Percentiles rank a stretch among this genome's conserved stretches.
These are phyloP conservation scores for Phytophthora agathidicida DNA, from an alignment of 352 stramenopile genomes.

Conservation along the genomic window DNA sequence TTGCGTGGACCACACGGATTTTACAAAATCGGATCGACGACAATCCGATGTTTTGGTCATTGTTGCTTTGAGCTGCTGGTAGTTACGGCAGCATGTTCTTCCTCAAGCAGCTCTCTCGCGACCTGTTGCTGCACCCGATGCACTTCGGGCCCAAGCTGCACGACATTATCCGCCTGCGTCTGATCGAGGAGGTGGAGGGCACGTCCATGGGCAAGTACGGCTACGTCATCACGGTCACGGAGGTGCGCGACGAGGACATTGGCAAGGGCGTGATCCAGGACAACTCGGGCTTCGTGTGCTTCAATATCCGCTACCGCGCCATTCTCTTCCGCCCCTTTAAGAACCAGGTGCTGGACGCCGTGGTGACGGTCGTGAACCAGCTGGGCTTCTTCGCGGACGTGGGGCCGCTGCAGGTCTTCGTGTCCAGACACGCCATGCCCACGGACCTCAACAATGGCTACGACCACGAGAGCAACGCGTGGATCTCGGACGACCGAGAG, in stretches of 20 bases:
- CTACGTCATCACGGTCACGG: slow-evolving; percentile 97
- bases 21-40: too few species aligned
- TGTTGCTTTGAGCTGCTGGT: too few species aligned
- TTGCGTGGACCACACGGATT: too few species aligned
- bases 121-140: slow-evolving; percentile 96
- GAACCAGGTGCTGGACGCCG: slow-evolving; percentile 97
- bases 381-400: slow-evolving; percentile 97
- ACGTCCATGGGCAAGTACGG: slow-evolving; percentile 96
- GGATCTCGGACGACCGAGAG: slow-evolving; percentile 97
- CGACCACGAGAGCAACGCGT: slow-evolving; percentile 96
- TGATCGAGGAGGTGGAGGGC: slow-evolving; percentile 97
- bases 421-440: slow-evolving; percentile 95
- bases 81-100: too few species aligned
- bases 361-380: slow-evolving; percentile 96
- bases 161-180: slow-evolving; percentile 94
- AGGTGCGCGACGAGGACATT: slow-evolving; percentile 97
- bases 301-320: slow-evolving; percentile 96
- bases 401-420: slow-evolving; percentile 96
- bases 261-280: slow-evolving; percentile 97
- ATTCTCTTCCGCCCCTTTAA: slow-evolving; percentile 97
- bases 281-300: slow-evolving; percentile 96
- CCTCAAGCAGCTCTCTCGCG: slow-evolving; percentile 88
- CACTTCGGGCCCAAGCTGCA: slow-evolving; percentile 96
- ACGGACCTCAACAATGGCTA: slow-evolving; percentile 96
- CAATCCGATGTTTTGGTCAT: too few species aligned